These are phyloP conservation scores for Suhomyces vadensis DNA, from an alignment of 805 yeast genomes.

Conservation along the genomic window DNA sequence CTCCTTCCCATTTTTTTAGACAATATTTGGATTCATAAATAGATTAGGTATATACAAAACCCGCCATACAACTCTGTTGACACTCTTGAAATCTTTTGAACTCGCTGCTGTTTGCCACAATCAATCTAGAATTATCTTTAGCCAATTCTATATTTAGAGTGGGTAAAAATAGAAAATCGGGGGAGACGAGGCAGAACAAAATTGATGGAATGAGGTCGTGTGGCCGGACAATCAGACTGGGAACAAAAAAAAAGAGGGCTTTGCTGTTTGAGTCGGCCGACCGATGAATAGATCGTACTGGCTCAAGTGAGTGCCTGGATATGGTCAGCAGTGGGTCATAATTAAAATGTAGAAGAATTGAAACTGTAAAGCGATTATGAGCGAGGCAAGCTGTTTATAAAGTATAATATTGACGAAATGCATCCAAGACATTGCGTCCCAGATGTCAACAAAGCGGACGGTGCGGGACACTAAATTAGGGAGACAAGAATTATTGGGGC, in stretches of 20 bases:
- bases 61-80: background rate
- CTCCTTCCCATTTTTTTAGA: constrained; percentile 80
- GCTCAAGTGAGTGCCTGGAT: too few relatives aligned
- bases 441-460: background rate
- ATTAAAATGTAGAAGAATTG: too few relatives aligned
- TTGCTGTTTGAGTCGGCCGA: background rate
- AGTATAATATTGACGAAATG: background rate
- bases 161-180: background rate
- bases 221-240: background rate
- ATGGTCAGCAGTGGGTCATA: too few relatives aligned
- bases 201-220: background rate
- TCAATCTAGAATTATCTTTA: background rate
- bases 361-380: too few relatives aligned
- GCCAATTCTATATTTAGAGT: constrained; percentile 3
- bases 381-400: too few relatives aligned
- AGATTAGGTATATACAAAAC: background rate
- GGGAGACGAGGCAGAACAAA: background rate
- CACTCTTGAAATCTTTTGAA: background rate
- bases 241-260: background rate
- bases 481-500: background rate
- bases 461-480: background rate
- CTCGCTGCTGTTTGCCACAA: background rate
- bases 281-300: too few relatives aligned
- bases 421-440: background rate
- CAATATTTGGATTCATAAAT: background rate